Evolutionary conservation across 768 basidiomycete species (phyloP), one percentile per base, ranked within the genome.

Genomic region (Baorangia bicolor): DNA sequence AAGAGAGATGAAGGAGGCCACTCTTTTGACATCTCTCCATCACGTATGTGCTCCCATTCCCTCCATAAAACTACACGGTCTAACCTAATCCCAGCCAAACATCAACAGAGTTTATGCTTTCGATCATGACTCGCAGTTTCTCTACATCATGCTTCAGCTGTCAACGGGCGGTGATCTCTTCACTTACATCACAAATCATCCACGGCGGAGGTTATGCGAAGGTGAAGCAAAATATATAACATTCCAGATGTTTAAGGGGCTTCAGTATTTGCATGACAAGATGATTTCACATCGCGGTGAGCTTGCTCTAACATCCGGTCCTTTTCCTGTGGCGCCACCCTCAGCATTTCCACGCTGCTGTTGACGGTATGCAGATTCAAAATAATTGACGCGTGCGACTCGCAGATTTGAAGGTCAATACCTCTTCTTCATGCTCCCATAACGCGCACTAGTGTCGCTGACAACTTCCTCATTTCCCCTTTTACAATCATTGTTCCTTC

Each of bases 141-240:
- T 88, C 81, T 87, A 92, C 68, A 89, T 93, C 40, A 92, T 93
- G 71, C 83, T 93, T 33, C 87, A 93, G 69, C 77, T 93, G 9
- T 92, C 88, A 63, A 92, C 90, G 0, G 90, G 91, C 11, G 91
- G 90, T 23, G 91, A 93, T 64, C 79, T 93, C n/a, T 92, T 92
- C 69, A 89, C 88, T 3, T 92, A 92, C 69, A 87, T 93, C 59
- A 84, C 82, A 16, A 84, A 78, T 52, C 79, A 84, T 56, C 73
- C 79, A 18, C 79, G 80, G 25, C 74, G 73, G 33, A 81, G 76
- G 52, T 76, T 93, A 18, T 84, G 83, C 58, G 88, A 92, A 73
- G 86, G 88, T 16, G 91, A 93, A 70, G 84, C 86, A 8, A 91
- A 92, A 71, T 93, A 90, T 66, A 84, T 91, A 50, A 88, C 88